Conservation (phyloP, 306 rosid genomes). For the Benincasa hispida region DNA sequence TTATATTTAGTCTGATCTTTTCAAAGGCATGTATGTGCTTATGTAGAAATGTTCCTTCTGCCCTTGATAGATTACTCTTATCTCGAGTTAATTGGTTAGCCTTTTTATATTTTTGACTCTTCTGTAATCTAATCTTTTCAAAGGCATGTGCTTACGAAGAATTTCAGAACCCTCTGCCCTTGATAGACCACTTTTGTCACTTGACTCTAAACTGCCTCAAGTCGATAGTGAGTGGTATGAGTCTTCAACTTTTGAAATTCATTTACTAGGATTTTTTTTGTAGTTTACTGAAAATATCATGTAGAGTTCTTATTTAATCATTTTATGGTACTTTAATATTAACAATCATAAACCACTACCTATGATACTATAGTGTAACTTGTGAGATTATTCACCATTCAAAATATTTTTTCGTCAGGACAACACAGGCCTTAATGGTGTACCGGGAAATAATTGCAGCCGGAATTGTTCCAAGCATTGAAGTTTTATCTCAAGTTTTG, state of each 20-base stretch:
- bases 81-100: constrained; percentile 15
- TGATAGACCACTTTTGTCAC: constrained; percentile 57
- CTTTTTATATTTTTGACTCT: constrained; percentile 18
- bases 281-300: background rate
- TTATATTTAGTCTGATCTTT: constrained; percentile 18
- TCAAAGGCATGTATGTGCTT: constrained; percentile 60
- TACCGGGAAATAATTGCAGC: constrained; percentile 66
- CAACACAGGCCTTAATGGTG: constrained; percentile 68
- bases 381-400: constrained; percentile 9
- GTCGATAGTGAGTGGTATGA: constrained; percentile 66
- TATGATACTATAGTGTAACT: background rate
- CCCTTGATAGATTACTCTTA: constrained; percentile 51
- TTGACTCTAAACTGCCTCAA: constrained; percentile 37
- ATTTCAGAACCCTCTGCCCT: constrained; percentile 49
- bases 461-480: constrained; percentile 55
- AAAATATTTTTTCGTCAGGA: constrained; percentile 38
- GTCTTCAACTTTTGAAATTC: constrained; percentile 14
- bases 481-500: constrained; percentile 62
- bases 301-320: background rate
- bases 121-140: constrained; percentile 21
- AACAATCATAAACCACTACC: background rate
- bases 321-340: background rate
- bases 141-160: constrained; percentile 88
- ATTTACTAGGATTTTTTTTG: constrained; percentile 11
- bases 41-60: constrained; percentile 52